Conservation (phyloP, 2,329 filamentous ascomycete genomes). For the Monosporascus sp. region DNA sequence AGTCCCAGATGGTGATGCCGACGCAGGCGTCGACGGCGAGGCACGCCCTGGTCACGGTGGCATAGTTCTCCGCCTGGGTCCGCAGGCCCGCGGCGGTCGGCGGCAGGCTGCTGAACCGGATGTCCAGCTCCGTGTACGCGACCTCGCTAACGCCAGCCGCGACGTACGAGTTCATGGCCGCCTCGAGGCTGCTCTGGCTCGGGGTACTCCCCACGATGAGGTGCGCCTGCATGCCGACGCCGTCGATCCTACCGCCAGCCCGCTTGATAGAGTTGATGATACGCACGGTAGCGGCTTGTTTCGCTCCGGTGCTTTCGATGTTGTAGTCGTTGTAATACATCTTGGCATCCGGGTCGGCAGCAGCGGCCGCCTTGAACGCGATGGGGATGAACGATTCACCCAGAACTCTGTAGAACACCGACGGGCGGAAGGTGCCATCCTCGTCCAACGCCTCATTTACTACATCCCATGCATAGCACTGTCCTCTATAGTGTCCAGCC, state of each 20-base stretch:
- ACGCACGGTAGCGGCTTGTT: conserved; percentile 38
- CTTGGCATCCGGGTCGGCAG: conserved; percentile 50
- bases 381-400: conserved; percentile 52
- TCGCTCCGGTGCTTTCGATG: conserved; percentile 48
- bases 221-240: conserved; percentile 58
- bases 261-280: conserved; percentile 41
- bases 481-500: conserved; percentile 51
- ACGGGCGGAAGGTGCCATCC: conserved; percentile 46
- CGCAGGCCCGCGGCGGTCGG: conserved; percentile 33
- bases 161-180: conserved; percentile 45
- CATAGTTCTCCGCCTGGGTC: conserved; percentile 45
- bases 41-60: conserved; percentile 30
- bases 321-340: conserved; percentile 57
- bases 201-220: conserved; percentile 52
- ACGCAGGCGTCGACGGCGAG: conserved; percentile 31
- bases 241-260: conserved; percentile 53
- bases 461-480: conserved; percentile 61
- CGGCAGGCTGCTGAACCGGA: conserved; percentile 44
- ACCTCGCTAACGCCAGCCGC: conserved; percentile 47
- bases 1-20: conserved; percentile 39
- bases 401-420: conserved; percentile 50
- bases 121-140: conserved; percentile 58
- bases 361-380: conserved; percentile 51
- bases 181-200: conserved; percentile 35
- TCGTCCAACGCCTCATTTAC: conserved; percentile 60